Evolutionary conservation across 2,329 filamentous ascomycete species (phyloP).

Genomic region (Ceratocystis variospora): DNA sequence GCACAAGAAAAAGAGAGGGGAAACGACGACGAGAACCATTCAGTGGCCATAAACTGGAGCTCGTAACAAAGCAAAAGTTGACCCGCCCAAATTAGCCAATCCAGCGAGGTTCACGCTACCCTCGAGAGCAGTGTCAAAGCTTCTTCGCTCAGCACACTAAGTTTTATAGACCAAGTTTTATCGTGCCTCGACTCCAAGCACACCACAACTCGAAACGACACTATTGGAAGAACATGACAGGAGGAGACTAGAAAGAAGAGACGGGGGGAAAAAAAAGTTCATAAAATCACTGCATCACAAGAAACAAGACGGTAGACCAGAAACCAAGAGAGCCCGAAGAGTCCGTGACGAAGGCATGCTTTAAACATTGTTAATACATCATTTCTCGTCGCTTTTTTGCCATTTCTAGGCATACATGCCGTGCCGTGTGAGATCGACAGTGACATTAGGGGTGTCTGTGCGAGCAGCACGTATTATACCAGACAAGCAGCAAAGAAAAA

Average conservation of each 20-base stretch:
- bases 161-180: not conserved
- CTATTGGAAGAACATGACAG: not conserved
- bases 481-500: not conserved
- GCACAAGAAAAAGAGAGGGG: not conserved
- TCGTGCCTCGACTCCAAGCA: not conserved
- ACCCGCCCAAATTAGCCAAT: too few relatives aligned
- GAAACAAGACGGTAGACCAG: not conserved
- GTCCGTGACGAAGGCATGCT: not conserved
- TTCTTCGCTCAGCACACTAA: not conserved
- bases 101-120: too few relatives aligned
- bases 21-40: not conserved
- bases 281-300: not conserved
- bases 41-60: not conserved
- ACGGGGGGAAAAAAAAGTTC: not conserved
- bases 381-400: not conserved
- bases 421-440: slow-evolving; percentile 4
- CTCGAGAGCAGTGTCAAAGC: not conserved
- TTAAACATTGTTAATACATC: not conserved
- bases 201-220: not conserved
- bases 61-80: too few relatives aligned
- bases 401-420: not conserved
- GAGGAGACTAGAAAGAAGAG: not conserved
- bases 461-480: not conserved
- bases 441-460: slow-evolving; percentile 8
- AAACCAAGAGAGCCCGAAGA: not conserved